These are phyloP conservation scores for Phyllosticta citrichinensis DNA, from an alignment of 2,329 filamentous ascomycete species.

Conservation along the genomic window DNA sequence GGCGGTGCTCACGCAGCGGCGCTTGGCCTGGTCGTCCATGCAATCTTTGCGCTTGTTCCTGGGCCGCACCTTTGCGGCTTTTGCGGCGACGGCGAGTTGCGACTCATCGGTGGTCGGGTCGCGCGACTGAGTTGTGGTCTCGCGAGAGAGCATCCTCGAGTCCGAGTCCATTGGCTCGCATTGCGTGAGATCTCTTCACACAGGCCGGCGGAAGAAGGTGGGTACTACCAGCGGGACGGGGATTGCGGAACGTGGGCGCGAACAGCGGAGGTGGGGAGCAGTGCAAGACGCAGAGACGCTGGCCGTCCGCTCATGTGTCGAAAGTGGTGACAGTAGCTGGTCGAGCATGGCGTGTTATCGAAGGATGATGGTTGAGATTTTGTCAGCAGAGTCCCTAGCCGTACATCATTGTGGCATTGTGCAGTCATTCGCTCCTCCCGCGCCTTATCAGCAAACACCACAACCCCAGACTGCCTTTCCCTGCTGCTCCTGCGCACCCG, in stretches of 20 bases:
- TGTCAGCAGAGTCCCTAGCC: neutral
- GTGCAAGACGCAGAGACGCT: neutral
- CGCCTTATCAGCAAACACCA: neutral
- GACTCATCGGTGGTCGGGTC: neutral
- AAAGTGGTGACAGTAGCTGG: neutral
- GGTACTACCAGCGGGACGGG: neutral
- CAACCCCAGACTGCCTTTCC: neutral
- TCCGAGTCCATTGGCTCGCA: conserved; percentile 10
- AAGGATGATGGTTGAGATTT: neutral
- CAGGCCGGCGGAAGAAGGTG: neutral
- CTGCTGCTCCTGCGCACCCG: neutral
- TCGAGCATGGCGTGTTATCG: neutral
- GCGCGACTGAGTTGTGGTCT: neutral
- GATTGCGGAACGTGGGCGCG: neutral
- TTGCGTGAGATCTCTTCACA: conserved; percentile 1
- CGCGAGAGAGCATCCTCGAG: conserved; percentile 15
- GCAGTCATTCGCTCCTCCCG: neutral
- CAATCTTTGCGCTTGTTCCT: conserved; percentile 25
- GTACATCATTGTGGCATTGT: neutral
- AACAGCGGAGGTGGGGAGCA: neutral
- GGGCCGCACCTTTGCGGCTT: conserved; percentile 20
- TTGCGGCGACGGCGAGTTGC: neutral
- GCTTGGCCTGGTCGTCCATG: conserved; percentile 31
- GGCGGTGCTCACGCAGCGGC: conserved; percentile 32
- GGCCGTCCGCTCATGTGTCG: neutral